Conservation (phyloP, 495 filamentous ascomycete species). For the Massariosphaeria phaeospora region DNA sequence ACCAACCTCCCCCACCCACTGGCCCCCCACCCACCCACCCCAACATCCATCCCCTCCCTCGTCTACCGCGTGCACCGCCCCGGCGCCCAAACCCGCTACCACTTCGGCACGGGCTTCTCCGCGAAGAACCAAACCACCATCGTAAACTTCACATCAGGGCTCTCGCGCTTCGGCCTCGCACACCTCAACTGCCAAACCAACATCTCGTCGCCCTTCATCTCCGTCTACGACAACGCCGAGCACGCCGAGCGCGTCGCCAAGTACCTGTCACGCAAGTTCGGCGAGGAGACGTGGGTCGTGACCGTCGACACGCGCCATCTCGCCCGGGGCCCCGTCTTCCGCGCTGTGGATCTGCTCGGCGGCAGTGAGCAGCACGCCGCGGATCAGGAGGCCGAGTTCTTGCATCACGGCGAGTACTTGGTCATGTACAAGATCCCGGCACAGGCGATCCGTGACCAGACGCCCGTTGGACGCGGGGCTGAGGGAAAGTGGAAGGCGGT, state of each 20-base stretch:
- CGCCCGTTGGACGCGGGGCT: background rate
- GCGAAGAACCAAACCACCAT: constrained; percentile 22
- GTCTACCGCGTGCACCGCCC: constrained; percentile 12
- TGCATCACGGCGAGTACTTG: constrained; percentile 23
- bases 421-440: constrained; percentile 20
- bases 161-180: constrained; percentile 18
- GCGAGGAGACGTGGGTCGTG: constrained; percentile 6
- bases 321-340: constrained; percentile 27
- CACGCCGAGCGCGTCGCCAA: constrained; percentile 22
- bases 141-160: constrained; percentile 4
- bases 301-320: constrained; percentile 18
- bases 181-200: constrained; percentile 26
- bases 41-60: background rate
- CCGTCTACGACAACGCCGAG: constrained; percentile 19
- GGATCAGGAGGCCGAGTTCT: background rate
- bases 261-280: constrained; percentile 1
- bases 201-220: constrained; percentile 26
- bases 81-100: constrained; percentile 7
- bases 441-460: constrained; percentile 14
- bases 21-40: background rate
- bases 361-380: background rate
- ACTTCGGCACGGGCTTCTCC: constrained; percentile 11
- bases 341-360: constrained; percentile 16
- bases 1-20: background rate
- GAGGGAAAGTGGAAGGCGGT: background rate